Conservation (phyloP, 2,329 filamentous ascomycete species). For the Coniochaeta prunicola region DNA sequence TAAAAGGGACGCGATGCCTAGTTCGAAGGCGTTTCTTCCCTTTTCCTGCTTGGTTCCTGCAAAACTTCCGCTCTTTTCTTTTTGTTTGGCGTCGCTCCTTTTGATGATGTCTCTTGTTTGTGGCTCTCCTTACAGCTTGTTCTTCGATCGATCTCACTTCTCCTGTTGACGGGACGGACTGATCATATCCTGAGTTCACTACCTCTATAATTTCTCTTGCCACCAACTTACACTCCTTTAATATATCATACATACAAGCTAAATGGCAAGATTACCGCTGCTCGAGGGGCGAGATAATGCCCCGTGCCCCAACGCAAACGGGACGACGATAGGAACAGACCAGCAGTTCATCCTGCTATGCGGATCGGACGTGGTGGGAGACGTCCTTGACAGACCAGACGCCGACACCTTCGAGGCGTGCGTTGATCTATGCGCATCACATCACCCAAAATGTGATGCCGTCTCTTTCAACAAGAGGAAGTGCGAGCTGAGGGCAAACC, state of each 20-base stretch:
- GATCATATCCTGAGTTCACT: too few relatives aligned
- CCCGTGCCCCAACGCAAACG: slow-evolving; percentile 18
- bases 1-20: neutral
- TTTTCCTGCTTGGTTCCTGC: slow-evolving; percentile 1
- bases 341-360: slow-evolving; percentile 19
- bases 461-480: slow-evolving; percentile 16
- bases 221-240: neutral
- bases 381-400: slow-evolving; percentile 12
- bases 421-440: slow-evolving; percentile 20
- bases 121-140: neutral
- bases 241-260: neutral
- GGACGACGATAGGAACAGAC: slow-evolving; percentile 16
- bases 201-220: too few relatives aligned
- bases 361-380: slow-evolving; percentile 14
- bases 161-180: neutral
- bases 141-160: neutral
- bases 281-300: neutral
- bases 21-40: neutral
- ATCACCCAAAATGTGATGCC: slow-evolving; percentile 21
- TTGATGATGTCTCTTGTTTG: slow-evolving; percentile 1
- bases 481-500: slow-evolving; percentile 17
- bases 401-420: slow-evolving; percentile 16
- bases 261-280: neutral
- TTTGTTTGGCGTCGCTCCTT: neutral
- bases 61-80: neutral